Evolutionary conservation across 768 basidiomycete species (phyloP), one percentile per base, ranked within the genome.

Genomic region (Strobilomyces echinocephalus): DNA sequence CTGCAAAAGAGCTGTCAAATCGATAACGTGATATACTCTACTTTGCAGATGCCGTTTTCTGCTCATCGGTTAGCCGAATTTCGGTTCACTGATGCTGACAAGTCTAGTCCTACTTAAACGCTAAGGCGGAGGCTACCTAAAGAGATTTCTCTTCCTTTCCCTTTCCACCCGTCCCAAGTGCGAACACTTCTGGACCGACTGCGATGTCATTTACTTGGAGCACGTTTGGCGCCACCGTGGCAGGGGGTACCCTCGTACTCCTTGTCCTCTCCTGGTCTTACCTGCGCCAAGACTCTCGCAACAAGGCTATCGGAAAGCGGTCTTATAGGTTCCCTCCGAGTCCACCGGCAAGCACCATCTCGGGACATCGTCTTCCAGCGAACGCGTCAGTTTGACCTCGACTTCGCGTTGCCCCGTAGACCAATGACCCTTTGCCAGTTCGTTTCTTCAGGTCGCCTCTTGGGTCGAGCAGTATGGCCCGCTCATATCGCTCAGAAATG

Each of bases 401-500:
- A 12, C 18, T 18, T 31, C 8, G 18, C 4, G 21, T n/a, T 9
- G 28, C 8, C n/a, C n/a, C n/a, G n/a, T n/a, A 30, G 28, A 5
- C 44, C n/a, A 4, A 31, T 15, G 26, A 9, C 15, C 28, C 3
- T 5, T 38, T 33, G 6, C 12, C 26, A 62, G 57, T 1, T 21
- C 50, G 1, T 60, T 51, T 33, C 48, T 63, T 11, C 33, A 11
- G 5, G 76, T 78, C 46, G 76, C 78, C 42, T 72, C 78, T 58
- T 81, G 81, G 77, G 79, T 77, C 2, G 72, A 81, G 55, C 64
- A 75, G 54, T 80, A 82, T 54, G 83, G 84, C 0, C 82, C 83
- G 0, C 69, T 84, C 2, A 79, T 82, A 55, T 74, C 77, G 0
- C 65, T 84, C 3, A 72, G 78, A 5, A 74, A 78, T 55, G 82